These are phyloP conservation scores for Ophiostoma sp. DNA, from an alignment of 2,329 filamentous ascomycete species.

Conservation along the genomic window DNA sequence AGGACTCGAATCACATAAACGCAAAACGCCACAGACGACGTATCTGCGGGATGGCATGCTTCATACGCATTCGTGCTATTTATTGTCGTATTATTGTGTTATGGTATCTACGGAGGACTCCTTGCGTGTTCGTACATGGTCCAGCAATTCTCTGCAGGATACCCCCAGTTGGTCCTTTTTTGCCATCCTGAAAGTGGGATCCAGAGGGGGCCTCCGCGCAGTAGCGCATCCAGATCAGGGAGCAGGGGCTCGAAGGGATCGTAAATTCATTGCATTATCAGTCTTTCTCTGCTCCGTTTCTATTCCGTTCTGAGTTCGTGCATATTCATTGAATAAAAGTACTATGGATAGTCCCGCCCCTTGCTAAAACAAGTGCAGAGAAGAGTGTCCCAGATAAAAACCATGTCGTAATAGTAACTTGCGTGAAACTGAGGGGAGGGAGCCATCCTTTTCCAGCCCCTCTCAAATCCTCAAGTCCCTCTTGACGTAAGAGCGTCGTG, in stretches of 20 bases:
- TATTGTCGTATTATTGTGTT: background rate
- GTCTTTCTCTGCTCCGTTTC: background rate
- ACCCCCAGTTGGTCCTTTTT: background rate
- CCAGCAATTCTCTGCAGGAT: background rate
- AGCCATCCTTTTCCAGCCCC: background rate
- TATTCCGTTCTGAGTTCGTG: background rate
- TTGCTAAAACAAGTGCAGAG: background rate
- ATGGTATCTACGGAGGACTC: background rate
- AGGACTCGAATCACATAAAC: background rate
- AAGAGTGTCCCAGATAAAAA: background rate
- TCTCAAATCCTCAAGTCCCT: background rate
- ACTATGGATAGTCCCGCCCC: background rate
- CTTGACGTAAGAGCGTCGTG: background rate
- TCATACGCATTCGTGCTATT: background rate
- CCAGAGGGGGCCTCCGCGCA: background rate
- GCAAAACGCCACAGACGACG: background rate
- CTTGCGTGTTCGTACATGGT: background rate
- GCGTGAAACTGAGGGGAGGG: background rate
- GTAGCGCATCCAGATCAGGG: conserved; percentile 4
- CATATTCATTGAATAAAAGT: background rate
- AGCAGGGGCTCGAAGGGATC: background rate
- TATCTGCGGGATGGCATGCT: background rate
- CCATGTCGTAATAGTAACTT: background rate
- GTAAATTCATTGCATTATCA: conserved; percentile 14
- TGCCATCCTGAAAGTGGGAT: background rate